Percentiles rank a stretch among this genome's conserved stretches.
Evolutionary conservation across 805 yeast genomes (phyloP).

Genomic region (Cyberlindnera bimundalis): DNA sequence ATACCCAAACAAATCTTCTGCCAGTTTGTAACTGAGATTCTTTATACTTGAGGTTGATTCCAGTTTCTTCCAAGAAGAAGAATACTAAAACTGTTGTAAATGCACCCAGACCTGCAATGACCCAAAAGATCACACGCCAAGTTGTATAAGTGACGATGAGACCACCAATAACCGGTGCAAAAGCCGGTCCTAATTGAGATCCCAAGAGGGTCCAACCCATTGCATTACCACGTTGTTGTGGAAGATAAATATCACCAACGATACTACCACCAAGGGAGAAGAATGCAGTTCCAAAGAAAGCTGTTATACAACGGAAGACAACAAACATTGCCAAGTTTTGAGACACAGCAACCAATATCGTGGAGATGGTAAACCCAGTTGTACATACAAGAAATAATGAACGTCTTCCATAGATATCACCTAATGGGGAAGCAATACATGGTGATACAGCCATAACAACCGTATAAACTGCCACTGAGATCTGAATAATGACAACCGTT

Average conservation of each 20-base stretch:
- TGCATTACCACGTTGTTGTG: slow-evolving; percentile 47
- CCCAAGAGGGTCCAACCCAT: slow-evolving; percentile 50
- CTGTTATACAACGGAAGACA: slow-evolving; percentile 45
- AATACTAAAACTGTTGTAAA: slow-evolving; percentile 32
- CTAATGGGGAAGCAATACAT: slow-evolving; percentile 44
- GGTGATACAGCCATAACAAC: slow-evolving; percentile 49
- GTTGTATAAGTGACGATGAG: slow-evolving; percentile 44
- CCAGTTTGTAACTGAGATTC: slow-evolving; percentile 26
- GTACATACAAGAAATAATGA: slow-evolving; percentile 40
- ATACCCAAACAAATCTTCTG: slow-evolving; percentile 42
- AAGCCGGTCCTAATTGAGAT: slow-evolving; percentile 50
- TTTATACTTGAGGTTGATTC: slow-evolving; percentile 4
- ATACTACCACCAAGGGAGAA: slow-evolving; percentile 50
- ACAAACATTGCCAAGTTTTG: slow-evolving; percentile 51
- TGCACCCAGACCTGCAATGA: slow-evolving; percentile 43
- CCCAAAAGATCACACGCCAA: slow-evolving; percentile 53
- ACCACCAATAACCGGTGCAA: slow-evolving; percentile 56
- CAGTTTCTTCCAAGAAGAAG: slow-evolving; percentile 46
- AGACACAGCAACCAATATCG: slow-evolving; percentile 40
- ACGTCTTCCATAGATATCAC: slow-evolving; percentile 49
- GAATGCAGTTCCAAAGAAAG: slow-evolving; percentile 51
- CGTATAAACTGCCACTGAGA: slow-evolving; percentile 4
- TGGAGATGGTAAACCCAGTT: slow-evolving; percentile 28
- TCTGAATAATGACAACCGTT: slow-evolving; percentile 4
- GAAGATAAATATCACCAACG: slow-evolving; percentile 40